Evolutionary conservation across 1,284 basidiomycete genomes (phyloP).

Genomic region (Porphyrellus sp.): DNA sequence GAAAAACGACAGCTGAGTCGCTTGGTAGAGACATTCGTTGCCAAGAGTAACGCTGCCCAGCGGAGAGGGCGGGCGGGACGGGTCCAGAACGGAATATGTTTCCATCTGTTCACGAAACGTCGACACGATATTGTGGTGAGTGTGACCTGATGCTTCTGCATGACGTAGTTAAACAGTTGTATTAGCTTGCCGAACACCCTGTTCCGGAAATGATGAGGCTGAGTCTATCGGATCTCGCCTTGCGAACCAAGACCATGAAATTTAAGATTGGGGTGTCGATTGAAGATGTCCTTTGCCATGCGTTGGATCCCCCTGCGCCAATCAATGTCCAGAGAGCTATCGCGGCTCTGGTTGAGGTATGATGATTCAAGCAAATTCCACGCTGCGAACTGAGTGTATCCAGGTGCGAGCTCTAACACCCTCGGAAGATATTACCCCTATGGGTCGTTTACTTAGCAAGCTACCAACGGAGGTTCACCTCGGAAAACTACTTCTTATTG

Average conservation of each 20-base stretch:
- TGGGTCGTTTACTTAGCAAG: slow-evolving; percentile 89
- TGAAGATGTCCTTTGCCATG: slow-evolving; percentile 85
- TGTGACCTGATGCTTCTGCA: slow-evolving; percentile 29
- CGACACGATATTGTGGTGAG: slow-evolving; percentile 75
- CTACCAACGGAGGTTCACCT: slow-evolving; percentile 96
- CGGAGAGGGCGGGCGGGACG: slow-evolving; percentile 90
- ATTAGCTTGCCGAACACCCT: slow-evolving; percentile 86
- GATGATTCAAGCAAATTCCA: not conserved
- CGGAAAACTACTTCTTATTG: slow-evolving; percentile 89
- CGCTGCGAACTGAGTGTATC: slow-evolving; percentile 8
- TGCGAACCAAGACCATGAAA: slow-evolving; percentile 97
- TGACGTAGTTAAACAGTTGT: slow-evolving; percentile 15
- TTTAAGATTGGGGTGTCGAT: slow-evolving; percentile 84
- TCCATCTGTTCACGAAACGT: slow-evolving; percentile 92
- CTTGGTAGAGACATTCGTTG: slow-evolving; percentile 89
- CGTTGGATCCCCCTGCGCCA: slow-evolving; percentile 86
- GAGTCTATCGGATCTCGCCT: slow-evolving; percentile 89
- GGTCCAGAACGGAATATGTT: slow-evolving; percentile 88
- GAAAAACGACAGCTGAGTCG: slow-evolving; percentile 97
- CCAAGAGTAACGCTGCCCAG: slow-evolving; percentile 92
- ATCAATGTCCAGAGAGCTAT: slow-evolving; percentile 93
- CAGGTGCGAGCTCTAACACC: slow-evolving; percentile 83
- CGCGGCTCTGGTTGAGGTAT: slow-evolving; percentile 86
- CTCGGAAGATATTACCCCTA: slow-evolving; percentile 90
- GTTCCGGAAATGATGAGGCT: slow-evolving; percentile 95